These are phyloP conservation scores for Leccinum insolens DNA, from an alignment of 1,284 basidiomycete species.

Conservation along the genomic window DNA sequence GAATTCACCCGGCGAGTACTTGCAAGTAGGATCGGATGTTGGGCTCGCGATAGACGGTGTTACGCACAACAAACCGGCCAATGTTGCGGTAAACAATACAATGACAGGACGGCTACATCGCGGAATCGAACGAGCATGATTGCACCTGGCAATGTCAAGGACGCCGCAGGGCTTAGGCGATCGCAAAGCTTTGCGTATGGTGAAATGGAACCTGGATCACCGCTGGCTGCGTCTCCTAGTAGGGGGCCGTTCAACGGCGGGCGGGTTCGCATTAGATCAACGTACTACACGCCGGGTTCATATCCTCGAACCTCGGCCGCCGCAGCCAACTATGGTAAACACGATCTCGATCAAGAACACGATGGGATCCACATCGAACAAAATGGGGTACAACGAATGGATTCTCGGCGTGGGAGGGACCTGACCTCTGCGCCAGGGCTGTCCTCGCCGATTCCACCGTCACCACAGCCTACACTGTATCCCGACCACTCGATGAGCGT, in stretches of 20 bases:
- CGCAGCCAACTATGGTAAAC: constrained; percentile 38
- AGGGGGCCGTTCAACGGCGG: constrained; percentile 42
- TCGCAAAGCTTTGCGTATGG: constrained; percentile 55
- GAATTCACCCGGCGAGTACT: constrained; percentile 41
- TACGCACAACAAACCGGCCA: constrained; percentile 45
- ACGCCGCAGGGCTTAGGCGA: constrained; percentile 31
- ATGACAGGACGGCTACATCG: constrained; percentile 36
- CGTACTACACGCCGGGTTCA: constrained; percentile 60
- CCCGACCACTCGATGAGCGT: no score
- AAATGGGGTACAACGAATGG: constrained; percentile 37
- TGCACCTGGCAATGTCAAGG: constrained; percentile 22
- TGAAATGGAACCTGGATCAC: constrained; percentile 53
- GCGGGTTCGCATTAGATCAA: constrained; percentile 66
- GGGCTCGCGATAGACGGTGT: constrained; percentile 48
- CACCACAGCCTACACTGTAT: no score
- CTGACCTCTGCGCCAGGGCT: constrained; percentile 38
- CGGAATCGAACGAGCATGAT: constrained; percentile 40
- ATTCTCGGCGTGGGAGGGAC: constrained; percentile 49
- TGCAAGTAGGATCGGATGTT: constrained; percentile 35
- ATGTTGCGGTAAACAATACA: constrained; percentile 36
- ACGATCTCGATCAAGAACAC: constrained; percentile 34
- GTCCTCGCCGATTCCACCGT: no score
- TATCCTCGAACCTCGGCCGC: constrained; percentile 55
- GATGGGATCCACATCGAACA: constrained; percentile 33
- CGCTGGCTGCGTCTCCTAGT: constrained; percentile 26